Base-by-base conservation (phyloP, 2,329 filamentous ascomycete species). In the Teratosphaeria viscida region DNA sequence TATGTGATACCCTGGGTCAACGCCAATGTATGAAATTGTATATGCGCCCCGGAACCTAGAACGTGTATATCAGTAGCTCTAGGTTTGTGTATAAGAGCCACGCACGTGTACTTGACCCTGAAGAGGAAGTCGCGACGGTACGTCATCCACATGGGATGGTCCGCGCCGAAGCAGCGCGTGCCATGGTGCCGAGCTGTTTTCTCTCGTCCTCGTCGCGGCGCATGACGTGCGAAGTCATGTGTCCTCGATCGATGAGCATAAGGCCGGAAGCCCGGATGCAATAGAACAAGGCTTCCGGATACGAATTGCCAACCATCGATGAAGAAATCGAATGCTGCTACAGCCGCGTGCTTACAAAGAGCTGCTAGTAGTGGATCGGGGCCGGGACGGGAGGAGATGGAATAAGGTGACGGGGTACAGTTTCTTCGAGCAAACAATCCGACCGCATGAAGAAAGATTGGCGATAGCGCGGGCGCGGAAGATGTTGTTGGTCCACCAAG, bases 401-500 rank as follows among this genome's bases (percentile, higher is more conserved):
- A 54, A 54, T 26, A 54, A n/a, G 27, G 34, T 54, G 12, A 34
- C 53, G 34, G 53, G 12, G 8, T 54, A 32, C 53, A 54, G 53
- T 19, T 54, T 54, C 27, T 54, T 54, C 53, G 53, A 54, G 34
- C 53, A 54, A 34, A 27, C 53, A 5, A 32, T 27, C 19, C 16
- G 53, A n/a, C 16, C 19, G 14, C 53, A 54, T 23, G 53, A 54
- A 26, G 27, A 6, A 5, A 5, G 19, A 19, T 16, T 23, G n/a
- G 43, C 43, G 10, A 23, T 5, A 19, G 34, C 34, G 34, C 29
- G 27, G 8, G 57, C 35, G 32, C 47, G 23, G 34, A 64, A 64
- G 35, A 97, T 97, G 94, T 81, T 97, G 65, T 85, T 97, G 72
- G 79, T 96, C 62, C 89, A 96, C 76, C 94, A 97, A 77, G 82